Evolutionary conservation across 805 yeast genomes (phyloP), one percentile per base, ranked within the genome.

Genomic region (Cyberlindnera mississippiensis): DNA sequence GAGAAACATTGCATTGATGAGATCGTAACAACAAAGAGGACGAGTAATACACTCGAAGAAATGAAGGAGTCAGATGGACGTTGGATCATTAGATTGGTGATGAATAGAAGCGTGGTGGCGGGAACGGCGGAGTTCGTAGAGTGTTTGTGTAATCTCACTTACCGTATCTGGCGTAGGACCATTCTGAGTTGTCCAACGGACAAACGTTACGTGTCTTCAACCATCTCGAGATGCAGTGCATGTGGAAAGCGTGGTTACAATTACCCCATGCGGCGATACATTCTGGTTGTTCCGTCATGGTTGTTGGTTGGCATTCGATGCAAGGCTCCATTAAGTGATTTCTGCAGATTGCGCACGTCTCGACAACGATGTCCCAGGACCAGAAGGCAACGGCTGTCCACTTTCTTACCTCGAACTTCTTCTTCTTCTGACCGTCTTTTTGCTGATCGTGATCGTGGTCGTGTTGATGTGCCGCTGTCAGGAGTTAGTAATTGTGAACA

Each of bases 311-410:
- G 62, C 99, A 93, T 62, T 90, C 98, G 51, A 93, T 85, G 62
- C 99, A 93, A 14, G 93, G 93, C 58, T 93, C 99, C 99, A 93
- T 93, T 52, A 93, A 75, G 65, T 91, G 97, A 64, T 91, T 93
- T 61, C 98, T 77, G 73, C 99, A 93, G 61, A 93, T 93, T 30
- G 99, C 98, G 71, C 99, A 93, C 41, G 87, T 88, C 51, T 95
- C 99, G 41, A 88, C 91, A 28, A 81, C 91, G 46, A 88, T 85
- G 66, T 88, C 96, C 99, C 99, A 93, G 1, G 97, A 88, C 99
- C 99, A 93, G 61, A 93, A 88, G n/a, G 98, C 98, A 37, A 93
- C 99, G 0, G 98, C 98, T 12, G 96, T 89, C 98, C 99, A 91
- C 70, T 90, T 93, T 61, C 88, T 86, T 31, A 93, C 90, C 61